Base-by-base conservation (phyloP, 2,329 filamentous ascomycete genomes). In the Amylocarpus encephaloides region DNA sequence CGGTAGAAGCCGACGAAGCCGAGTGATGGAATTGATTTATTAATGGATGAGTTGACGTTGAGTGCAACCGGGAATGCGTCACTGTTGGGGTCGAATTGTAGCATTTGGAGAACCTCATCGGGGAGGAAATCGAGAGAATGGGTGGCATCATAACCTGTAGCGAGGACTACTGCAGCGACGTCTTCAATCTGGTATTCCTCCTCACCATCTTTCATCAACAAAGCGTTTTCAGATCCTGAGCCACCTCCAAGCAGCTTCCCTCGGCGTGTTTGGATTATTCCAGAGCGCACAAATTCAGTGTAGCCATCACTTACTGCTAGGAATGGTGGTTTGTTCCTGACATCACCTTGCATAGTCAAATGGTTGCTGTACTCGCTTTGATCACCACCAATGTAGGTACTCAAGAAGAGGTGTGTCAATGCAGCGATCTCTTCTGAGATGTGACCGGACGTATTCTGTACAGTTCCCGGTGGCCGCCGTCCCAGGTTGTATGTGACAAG, bases 1-100 rank as follows among this genome's bases (percentile, higher is more conserved):
- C 88, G 78, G 63, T 94, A 94, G 67, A 90, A 89, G 0, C 88
- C 88, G 1, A 93, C 83, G 60, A 93, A 91, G 0, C 86, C 87
- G 0, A 93, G 69, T 5, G 77, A 78, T 0, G 83, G 77, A 0
- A 90, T 66, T 0, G 73, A 69, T 0, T 77, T 75, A 51, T 83
- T 79, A 49, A 83, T 72, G 0, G 82, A 83, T 1, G 78, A 79
- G 56, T 87, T 83, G 44, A 85, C 82, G 18, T 84, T 80, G 0
- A 93, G 71, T 0, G 85, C 77, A 1, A 88, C 65, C 0, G 83
- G 82, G n/a, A 83, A 74, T 13, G 70, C 64, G 19, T 56, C 56
- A 19, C 57, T 57, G 0, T 65, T 60, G 0, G 77, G 66, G 1
- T 80, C 78, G 59, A 85, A 77, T 6, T 80, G 70, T 2, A 94